Percentiles rank a stretch among this genome's conserved stretches.
Conservation (phyloP, 1,284 basidiomycete species). For the Cerrena zonata region DNA sequence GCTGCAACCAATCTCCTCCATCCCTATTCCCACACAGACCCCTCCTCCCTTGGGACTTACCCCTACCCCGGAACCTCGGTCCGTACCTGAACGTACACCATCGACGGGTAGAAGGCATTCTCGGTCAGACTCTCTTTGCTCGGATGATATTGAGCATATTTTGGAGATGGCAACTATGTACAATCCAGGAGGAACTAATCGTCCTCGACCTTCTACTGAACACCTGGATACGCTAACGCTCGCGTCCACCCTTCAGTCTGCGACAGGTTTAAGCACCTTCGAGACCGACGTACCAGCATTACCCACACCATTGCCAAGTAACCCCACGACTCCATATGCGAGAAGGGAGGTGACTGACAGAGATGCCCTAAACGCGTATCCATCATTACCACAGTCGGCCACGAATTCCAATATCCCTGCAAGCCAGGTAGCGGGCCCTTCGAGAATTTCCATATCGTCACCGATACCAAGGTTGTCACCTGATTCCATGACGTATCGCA, state of each 20-base stretch:
- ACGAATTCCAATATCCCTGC: no score
- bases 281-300: background rate
- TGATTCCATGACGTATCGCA: background rate
- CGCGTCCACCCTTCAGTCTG: background rate
- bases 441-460: conserved; percentile 1
- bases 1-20: conserved; percentile 6
- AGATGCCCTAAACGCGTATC: background rate
- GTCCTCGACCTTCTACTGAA: background rate
- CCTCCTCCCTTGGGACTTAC: background rate
- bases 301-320: background rate
- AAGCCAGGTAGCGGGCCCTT: background rate
- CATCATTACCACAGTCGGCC: no score
- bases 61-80: background rate
- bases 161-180: conserved; percentile 44
- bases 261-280: background rate
- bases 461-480: background rate
- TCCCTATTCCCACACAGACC: conserved; percentile 6
- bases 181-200: conserved; percentile 5
- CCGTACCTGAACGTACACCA: background rate
- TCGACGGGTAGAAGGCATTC: background rate
- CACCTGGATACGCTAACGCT: background rate
- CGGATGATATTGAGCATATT: conserved; percentile 49
- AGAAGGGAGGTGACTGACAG: background rate
- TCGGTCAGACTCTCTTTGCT: conserved; percentile 21
- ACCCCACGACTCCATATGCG: no score